Base-by-base conservation (phyloP, 2,329 filamentous ascomycete genomes). In the Teratosphaeria gauchensis region DNA sequence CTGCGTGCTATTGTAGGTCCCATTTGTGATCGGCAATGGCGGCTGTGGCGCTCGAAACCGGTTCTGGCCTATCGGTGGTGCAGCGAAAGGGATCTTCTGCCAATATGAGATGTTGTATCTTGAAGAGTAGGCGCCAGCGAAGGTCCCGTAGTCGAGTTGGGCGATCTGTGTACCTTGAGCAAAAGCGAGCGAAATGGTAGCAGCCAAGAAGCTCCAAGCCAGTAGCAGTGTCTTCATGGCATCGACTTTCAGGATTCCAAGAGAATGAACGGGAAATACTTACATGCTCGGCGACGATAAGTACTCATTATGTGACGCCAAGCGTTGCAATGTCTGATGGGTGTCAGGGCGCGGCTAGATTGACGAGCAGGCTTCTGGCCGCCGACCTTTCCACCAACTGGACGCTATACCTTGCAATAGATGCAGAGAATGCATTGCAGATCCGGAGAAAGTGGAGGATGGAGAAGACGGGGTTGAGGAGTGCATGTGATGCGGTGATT, bases 21-120 rank as follows among this genome's bases (percentile, higher is more conserved):
- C 78, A 70, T 78, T 74, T 2, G 68, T 72, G 56, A 84, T 74
- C 0, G 69, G 71, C 0, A 71, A 28, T 1, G 82, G 82, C 6
- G 82, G 82, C 62, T 86, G 83, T 1, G 83, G 83, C 0, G 77
- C 81, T 56, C 83, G 78, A 66, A 86, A 86, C 4, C 83, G 78
- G 64, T 85, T 84, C 53, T 76, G 66, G 1, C 82, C 82, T 12
- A 76, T 72, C 14, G 84, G 83, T 1, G 84, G 61, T 33, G 61
- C 63, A 46, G 56, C 64, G 51, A 81, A 86, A 16, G 83, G 83
- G 54, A 86, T 84, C 64, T 81, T 84, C 61, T 78, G 79, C 58
- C 60, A 63, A 51, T 64, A 66, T 24, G 54, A 55, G 24, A 63
- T 63, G 61, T 60, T 62, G 59, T 62, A 65, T 11, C 56, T 48